A percentile compares a stretch with the other conserved stretches of the same genome.
Evolutionary conservation across 305 asterid genomes (phyloP).

Genomic region (Fraxinus nigra): DNA sequence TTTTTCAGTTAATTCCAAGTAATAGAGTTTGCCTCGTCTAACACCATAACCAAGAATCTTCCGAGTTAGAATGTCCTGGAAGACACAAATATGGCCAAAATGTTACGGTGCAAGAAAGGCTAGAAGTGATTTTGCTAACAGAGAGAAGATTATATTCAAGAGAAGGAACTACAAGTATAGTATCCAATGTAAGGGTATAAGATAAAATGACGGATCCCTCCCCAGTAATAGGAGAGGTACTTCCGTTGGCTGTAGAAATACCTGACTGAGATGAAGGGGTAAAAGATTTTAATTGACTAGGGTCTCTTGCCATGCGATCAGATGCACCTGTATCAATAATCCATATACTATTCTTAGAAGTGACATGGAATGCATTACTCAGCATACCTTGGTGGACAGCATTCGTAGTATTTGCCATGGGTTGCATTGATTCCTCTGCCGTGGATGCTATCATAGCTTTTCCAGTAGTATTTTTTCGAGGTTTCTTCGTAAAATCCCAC

Average conservation of each 20-base stretch:
- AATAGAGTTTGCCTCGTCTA: neutral
- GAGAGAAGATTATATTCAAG: constrained; percentile 6
- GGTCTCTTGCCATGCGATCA: neutral
- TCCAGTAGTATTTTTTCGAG: no score
- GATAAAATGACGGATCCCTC: neutral
- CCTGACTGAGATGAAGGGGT: neutral
- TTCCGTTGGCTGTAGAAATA: neutral
- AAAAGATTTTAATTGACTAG: neutral
- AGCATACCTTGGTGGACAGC: no score
- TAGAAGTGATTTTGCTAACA: neutral
- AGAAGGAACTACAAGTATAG: constrained; percentile 11
- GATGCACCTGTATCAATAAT: constrained; percentile 2
- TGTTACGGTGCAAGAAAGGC: neutral
- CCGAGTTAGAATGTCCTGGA: constrained; percentile 1
- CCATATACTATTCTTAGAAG: neutral
- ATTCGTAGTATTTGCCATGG: no score
- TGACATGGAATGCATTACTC: no score
- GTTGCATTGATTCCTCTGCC: no score
- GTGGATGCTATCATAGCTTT: no score
- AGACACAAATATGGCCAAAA: constrained; percentile 11
- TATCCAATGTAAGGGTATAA: neutral
- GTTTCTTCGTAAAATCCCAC: no score
- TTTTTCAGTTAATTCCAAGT: no score
- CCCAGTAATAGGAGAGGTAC: neutral
- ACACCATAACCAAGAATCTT: no score